Percentiles rank a stretch among this genome's conserved stretches.
phyloP scores from a whole-genome alignment of 1,139 yeast species.

The Geotrichum restrictum region DNA sequence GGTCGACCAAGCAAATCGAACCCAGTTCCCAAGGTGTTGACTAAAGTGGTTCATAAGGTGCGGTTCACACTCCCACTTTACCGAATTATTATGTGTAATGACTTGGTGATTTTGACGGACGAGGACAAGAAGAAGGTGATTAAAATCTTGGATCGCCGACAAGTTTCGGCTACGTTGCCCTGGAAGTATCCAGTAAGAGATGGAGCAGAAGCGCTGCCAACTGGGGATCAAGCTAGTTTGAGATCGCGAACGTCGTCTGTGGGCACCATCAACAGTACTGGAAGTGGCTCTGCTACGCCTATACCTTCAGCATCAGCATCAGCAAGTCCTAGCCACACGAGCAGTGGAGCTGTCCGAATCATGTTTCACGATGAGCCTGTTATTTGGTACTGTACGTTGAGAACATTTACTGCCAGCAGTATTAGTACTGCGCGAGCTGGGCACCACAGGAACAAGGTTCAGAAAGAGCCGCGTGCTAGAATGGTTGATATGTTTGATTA shows the following conservation, averaged over 20 bases:
- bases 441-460: not conserved
- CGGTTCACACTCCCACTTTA: conserved; percentile 13
- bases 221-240: conserved; percentile 5
- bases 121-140: conserved; percentile 20
- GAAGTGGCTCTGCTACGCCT: not conserved
- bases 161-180: conserved; percentile 16
- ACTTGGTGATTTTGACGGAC: conserved; percentile 18
- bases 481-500: conserved; percentile 5
- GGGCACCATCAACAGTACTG: not conserved
- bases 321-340: not conserved
- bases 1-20: conserved; percentile 7
- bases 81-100: conserved; percentile 19
- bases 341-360: conserved; percentile 10
- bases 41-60: conserved; percentile 9
- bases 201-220: conserved; percentile 4
- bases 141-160: conserved; percentile 12
- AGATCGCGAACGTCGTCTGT: conserved; percentile 4
- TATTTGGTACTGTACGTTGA: conserved; percentile 18
- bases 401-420: conserved; percentile 10
- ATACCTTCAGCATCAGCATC: too few species aligned
- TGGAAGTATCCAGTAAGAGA: conserved; percentile 20
- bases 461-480: conserved; percentile 2
- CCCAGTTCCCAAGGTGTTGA: conserved; percentile 20
- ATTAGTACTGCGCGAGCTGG: not conserved
- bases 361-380: conserved; percentile 18